A percentile compares a stretch with the other conserved stretches of the same genome.
Conservation (phyloP, 352 stramenopile genomes). For the Pythium chondricola region DNA sequence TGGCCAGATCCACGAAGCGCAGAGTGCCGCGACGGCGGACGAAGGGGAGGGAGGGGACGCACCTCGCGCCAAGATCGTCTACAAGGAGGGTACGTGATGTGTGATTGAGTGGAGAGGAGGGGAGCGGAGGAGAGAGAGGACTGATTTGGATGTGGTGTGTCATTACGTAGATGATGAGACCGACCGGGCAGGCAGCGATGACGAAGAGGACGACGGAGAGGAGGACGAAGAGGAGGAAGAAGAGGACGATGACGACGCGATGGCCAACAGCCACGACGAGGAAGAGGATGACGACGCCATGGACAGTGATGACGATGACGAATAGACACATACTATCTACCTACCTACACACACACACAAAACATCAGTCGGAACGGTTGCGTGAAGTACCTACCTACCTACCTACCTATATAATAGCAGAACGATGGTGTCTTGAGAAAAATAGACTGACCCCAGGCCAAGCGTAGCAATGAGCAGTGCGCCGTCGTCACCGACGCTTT, state of each 20-base stretch:
- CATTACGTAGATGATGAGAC: conserved; percentile 14
- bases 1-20: conserved; percentile 70
- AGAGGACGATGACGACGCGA: conserved; percentile 28
- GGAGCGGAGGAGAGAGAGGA: not conserved
- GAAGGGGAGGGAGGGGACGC: conserved; percentile 16
- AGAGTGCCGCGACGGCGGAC: conserved; percentile 10
- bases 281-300: conserved; percentile 41
- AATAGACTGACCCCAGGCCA: not conserved
- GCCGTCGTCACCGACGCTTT: conserved; percentile 36
- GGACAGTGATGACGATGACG: conserved; percentile 30
- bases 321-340: conserved; percentile 17
- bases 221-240: conserved; percentile 19
- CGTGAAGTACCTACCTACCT: too few relatives aligned
- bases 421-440: too few relatives aligned
- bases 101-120: not conserved
- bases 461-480: not conserved
- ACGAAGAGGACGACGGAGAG: conserved; percentile 18
- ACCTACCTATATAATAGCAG: conserved; percentile 45
- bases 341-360: not conserved
- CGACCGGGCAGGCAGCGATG: conserved; percentile 23
- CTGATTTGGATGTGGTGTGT: conserved; percentile 7
- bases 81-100: conserved; percentile 42
- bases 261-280: conserved; percentile 32
- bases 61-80: conserved; percentile 51
- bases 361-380: too few relatives aligned